Percentiles rank a stretch among this genome's conserved stretches.
phyloP scores from a whole-genome alignment of 2,329 filamentous ascomycete species.

The Pestalotiopsis sp. region DNA sequence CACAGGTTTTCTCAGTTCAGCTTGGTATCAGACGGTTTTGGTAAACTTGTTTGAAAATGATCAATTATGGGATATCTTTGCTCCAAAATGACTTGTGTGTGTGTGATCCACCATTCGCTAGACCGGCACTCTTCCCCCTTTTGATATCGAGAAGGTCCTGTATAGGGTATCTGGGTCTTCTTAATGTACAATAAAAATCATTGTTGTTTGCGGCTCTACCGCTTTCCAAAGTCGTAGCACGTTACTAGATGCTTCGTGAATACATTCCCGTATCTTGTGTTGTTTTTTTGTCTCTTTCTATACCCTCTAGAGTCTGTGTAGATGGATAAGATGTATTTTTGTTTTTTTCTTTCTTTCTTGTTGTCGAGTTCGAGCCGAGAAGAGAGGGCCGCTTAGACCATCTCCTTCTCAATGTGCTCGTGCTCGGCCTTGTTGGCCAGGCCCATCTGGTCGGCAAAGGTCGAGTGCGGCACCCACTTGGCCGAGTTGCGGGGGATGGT shows the following conservation, averaged over 20 bases:
- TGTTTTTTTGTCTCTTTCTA: not conserved
- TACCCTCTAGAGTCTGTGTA: not conserved
- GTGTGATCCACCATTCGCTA: not conserved
- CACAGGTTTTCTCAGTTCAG: no score
- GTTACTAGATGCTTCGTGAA: slow-evolving; percentile 6
- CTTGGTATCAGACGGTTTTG: no score
- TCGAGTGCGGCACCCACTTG: slow-evolving; percentile 74
- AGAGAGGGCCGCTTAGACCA: not conserved
- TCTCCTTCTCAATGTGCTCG: slow-evolving; percentile 25
- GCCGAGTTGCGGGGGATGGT: slow-evolving; percentile 74
- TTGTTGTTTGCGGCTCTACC: not conserved
- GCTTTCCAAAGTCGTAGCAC: slow-evolving; percentile 3
- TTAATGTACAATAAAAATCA: not conserved
- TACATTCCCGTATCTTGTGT: not conserved
- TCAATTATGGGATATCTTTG: not conserved
- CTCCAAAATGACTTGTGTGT: not conserved
- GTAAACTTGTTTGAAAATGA: not conserved
- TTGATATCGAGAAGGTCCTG: not conserved
- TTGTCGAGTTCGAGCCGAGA: not conserved
- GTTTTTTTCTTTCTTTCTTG: not conserved
- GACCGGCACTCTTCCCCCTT: not conserved
- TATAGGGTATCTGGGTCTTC: not conserved
- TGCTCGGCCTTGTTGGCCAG: slow-evolving; percentile 38
- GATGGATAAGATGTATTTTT: not conserved
- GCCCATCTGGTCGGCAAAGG: slow-evolving; percentile 64